Conservation (phyloP, 306 rosid species). For the Prunus davidiana region DNA sequence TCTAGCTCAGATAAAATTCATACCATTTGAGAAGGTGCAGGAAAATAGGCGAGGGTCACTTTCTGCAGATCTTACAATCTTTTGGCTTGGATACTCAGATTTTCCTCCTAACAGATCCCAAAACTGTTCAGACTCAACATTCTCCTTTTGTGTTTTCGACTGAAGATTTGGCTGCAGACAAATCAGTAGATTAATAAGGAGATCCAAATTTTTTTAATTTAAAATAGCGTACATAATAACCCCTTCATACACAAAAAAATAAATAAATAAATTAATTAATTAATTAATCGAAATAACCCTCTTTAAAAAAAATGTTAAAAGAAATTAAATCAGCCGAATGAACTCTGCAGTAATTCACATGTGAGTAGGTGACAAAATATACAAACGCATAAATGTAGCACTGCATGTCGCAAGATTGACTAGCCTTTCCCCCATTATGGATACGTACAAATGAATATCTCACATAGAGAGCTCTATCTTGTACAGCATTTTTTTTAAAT, state of each 20-base stretch:
- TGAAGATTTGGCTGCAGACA: conserved; percentile 83
- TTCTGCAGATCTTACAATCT: conserved; percentile 67
- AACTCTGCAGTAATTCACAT: background rate
- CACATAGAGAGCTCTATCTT: conserved; percentile 3
- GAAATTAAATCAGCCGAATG: conserved; percentile 16
- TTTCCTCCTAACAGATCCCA: conserved; percentile 90
- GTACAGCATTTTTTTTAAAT: conserved; percentile 11
- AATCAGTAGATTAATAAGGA: conserved; percentile 35
- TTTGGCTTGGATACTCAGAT: conserved; percentile 75
- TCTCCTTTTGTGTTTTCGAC: conserved; percentile 79
- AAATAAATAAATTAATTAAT: background rate
- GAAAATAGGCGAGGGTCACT: conserved; percentile 80
- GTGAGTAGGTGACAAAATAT: conserved; percentile 10
- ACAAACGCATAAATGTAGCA: conserved; percentile 4
- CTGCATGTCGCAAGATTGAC: background rate
- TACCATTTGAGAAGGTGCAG: conserved; percentile 69
- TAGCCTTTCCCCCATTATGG: conserved; percentile 14
- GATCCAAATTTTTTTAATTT: conserved; percentile 1
- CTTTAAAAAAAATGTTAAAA: conserved; percentile 1
- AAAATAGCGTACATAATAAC: conserved; percentile 5
- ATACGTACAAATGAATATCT: conserved; percentile 11
- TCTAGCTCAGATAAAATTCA: conserved; percentile 20
- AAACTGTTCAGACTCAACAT: conserved; percentile 83
- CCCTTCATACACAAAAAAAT: conserved; percentile 1
- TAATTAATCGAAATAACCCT: background rate